Conservation (phyloP, 331 rosid species). For the Malus hybrid region DNA sequence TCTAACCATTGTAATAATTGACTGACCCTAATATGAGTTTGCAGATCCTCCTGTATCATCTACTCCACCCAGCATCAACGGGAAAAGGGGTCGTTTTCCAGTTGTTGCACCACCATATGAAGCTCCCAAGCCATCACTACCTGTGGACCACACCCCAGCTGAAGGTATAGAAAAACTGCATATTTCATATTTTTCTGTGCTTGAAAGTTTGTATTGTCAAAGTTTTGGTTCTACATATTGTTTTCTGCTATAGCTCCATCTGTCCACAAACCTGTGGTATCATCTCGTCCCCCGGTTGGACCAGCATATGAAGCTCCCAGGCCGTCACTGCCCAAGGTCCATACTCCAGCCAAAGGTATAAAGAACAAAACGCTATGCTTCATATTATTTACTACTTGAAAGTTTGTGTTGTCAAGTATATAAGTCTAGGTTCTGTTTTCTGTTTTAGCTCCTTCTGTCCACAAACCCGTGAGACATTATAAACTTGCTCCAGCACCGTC, state of each 20-base stretch:
- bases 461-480: conserved; percentile 14
- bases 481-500: conserved; percentile 34
- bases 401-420: neutral
- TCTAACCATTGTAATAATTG: neutral
- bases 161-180: conserved; percentile 37
- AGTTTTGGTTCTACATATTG: neutral
- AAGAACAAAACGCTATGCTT: neutral
- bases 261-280: neutral
- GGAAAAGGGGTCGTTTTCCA: conserved; percentile 30
- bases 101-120: conserved; percentile 42
- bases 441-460: conserved; percentile 44
- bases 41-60: conserved; percentile 24
- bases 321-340: conserved; percentile 34
- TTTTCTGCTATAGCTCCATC: conserved; percentile 38
- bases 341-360: conserved; percentile 52
- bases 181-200: neutral
- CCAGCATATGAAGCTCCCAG: conserved; percentile 40
- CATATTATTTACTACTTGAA: conserved; percentile 3
- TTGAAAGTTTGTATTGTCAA: neutral
- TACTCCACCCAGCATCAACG: conserved; percentile 29
- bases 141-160: conserved; percentile 34
- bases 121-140: conserved; percentile 40
- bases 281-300: conserved; percentile 35
- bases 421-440: neutral
- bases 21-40: neutral